Percentiles rank a stretch among this genome's conserved stretches.
Conservation (phyloP, 805 yeast genomes). For the Barnettozyma salicaria region DNA sequence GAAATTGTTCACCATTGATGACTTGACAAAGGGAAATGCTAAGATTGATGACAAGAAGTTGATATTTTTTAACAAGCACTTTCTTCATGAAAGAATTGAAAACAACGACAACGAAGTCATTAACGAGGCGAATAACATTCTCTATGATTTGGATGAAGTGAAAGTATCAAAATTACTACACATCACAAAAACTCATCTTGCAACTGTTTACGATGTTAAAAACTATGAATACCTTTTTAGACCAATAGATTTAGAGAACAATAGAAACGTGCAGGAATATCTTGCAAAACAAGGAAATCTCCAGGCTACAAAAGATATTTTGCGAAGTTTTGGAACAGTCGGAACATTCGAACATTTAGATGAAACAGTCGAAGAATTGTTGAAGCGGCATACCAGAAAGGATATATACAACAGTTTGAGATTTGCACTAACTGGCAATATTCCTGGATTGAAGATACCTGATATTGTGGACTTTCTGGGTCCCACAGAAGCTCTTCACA, state of each 20-base stretch:
- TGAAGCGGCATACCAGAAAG: slow-evolving; percentile 28
- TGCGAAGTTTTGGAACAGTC: slow-evolving; percentile 15
- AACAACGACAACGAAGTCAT: slow-evolving; percentile 35
- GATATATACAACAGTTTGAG: slow-evolving; percentile 53
- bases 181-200: slow-evolving; percentile 43
- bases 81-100: slow-evolving; percentile 41
- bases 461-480: slow-evolving; percentile 53
- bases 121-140: slow-evolving; percentile 24
- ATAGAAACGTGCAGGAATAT: slow-evolving; percentile 29
- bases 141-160: slow-evolving; percentile 20
- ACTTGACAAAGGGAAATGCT: slow-evolving; percentile 88
- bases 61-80: slow-evolving; percentile 68
- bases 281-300: slow-evolving; percentile 13
- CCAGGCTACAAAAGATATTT: slow-evolving; percentile 6
- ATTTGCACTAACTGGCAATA: slow-evolving; percentile 62
- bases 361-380: slow-evolving; percentile 3
- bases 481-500: slow-evolving; percentile 26
- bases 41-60: slow-evolving; percentile 80
- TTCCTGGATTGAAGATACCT: slow-evolving; percentile 65
- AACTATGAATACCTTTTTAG: slow-evolving; percentile 45
- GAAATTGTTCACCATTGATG: slow-evolving; percentile 53
- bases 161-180: slow-evolving; percentile 37
- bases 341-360: slow-evolving; percentile 7
- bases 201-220: slow-evolving; percentile 48
- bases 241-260: slow-evolving; percentile 19